A percentile compares a stretch with the other conserved stretches of the same genome.
These are phyloP conservation scores for Mycena olivaceomarginata DNA, from an alignment of 768 basidiomycete genomes.

Conservation along the genomic window DNA sequence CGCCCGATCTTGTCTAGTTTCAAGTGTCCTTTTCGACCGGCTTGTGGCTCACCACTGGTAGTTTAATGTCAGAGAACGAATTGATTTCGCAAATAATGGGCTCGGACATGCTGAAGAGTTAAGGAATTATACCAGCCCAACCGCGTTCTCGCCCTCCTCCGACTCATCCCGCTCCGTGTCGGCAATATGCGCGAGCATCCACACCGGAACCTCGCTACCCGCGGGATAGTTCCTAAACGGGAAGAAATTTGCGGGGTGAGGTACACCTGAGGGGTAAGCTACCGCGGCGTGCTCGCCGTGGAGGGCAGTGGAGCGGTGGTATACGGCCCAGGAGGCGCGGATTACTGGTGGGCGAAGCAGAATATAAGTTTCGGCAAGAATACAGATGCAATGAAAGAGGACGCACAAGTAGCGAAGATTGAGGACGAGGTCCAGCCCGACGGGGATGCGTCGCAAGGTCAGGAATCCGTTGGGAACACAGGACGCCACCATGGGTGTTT, in stretches of 20 bases:
- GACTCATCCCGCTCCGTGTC: neutral
- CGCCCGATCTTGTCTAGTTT: no score
- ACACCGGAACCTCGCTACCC: neutral
- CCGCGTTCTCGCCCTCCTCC: neutral
- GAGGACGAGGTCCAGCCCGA: neutral
- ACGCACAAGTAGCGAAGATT: neutral
- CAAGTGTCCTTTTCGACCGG: neutral
- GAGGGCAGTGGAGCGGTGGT: neutral
- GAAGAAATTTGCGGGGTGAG: neutral
- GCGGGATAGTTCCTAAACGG: neutral
- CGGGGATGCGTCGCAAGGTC: neutral
- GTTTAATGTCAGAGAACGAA: no score
- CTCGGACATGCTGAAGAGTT: no score
- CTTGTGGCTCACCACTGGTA: no score
- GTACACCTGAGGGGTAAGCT: neutral
- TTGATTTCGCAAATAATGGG: no score
- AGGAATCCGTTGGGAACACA: neutral
- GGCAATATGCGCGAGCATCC: neutral
- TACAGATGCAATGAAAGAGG: neutral
- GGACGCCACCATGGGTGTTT: neutral
- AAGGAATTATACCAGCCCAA: neutral
- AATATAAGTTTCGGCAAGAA: neutral
- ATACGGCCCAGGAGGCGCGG: neutral
- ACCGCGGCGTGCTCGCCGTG: neutral
- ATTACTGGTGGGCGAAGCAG: neutral